Evolutionary conservation across 768 basidiomycete species (phyloP).

Genomic region (Cytidiella melzeri): DNA sequence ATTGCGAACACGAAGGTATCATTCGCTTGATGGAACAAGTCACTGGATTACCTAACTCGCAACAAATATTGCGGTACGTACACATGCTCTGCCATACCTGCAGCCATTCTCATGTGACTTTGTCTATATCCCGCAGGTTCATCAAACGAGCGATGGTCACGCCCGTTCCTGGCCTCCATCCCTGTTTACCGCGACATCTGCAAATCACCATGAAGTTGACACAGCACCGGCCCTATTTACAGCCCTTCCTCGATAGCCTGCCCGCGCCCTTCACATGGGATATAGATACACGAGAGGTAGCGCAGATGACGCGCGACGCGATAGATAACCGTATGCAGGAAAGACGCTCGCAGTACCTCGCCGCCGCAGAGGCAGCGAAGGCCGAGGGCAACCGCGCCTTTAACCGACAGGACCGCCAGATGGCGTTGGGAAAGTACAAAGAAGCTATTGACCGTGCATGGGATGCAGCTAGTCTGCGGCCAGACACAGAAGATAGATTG

Average conservation of each 20-base stretch:
- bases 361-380: slow-evolving; percentile 17
- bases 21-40: not conserved
- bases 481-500: slow-evolving; percentile 4
- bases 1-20: not conserved
- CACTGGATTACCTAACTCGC: not conserved
- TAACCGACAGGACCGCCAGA: slow-evolving; percentile 20
- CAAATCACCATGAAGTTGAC: slow-evolving; percentile 17
- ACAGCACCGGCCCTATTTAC: slow-evolving; percentile 21
- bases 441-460: slow-evolving; percentile 14
- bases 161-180: slow-evolving; percentile 25
- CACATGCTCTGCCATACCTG: not conserved
- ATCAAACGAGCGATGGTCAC: slow-evolving; percentile 27
- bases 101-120: too few species aligned
- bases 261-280: slow-evolving; percentile 31
- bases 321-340: not conserved
- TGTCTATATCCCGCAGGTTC: slow-evolving; percentile 15
- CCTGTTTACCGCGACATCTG: slow-evolving; percentile 20
- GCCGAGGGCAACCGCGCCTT: slow-evolving; percentile 19
- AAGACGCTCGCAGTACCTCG: not conserved
- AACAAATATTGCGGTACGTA: not conserved
- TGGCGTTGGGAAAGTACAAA: slow-evolving; percentile 24
- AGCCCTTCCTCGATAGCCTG: slow-evolving; percentile 32
- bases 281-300: slow-evolving; percentile 25
- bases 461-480: not conserved
- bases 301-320: slow-evolving; percentile 17